Evolutionary conservation across 139 green algal species (phyloP), one percentile per base, ranked within the genome.

Genomic region (Micromonas pusilla): DNA sequence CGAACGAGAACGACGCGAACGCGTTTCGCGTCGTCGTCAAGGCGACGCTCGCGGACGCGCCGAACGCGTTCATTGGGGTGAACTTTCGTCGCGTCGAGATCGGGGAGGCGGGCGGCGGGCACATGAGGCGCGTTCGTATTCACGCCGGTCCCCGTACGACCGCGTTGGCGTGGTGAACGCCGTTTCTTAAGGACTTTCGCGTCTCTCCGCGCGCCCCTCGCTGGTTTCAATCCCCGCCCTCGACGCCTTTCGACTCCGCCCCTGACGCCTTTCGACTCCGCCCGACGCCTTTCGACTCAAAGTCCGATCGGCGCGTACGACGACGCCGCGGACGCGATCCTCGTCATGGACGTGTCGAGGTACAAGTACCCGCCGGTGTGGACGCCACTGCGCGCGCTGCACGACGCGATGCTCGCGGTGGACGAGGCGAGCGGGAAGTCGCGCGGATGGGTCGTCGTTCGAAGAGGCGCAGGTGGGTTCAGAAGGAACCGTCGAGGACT

Each of bases 301-400:
- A n/a, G n/a, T 5, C 60, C 60, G 25, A 30, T 68, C 60, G 60
- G 13, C 25, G 60, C 60, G 60, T 68, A 68, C 60, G 25, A 68
- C 60, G 26, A 68, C 5, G 23, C 25, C 60, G 60, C 60, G 6
- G 60, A 68, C 25, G 25, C 13, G 25, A 19, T 68, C 25, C 60
- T 68, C n/a, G 13, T 68, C 5, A 16, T 28, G 60, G 60, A 68
- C 60, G 60, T 68, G 19, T 68, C 60, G 25, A 9, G 60, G 60
- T 68, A 68, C 60, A 68, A 68, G 26, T 68, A 68, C n/a, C 60
- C 60, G 60, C 19, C 19, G 9, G 60, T 68, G 25, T 68, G 16
- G 60, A 30, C n/a, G 60, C 60, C 19, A 36, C 25, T 68, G 16
- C 6, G 26, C 6, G 16, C 25, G 60, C 19, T 68, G 60, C 25